A percentile compares a stretch with the other conserved stretches of the same genome.
These are phyloP conservation scores for Zizania palustris DNA, from an alignment of 202 grass and related monocot genomes.

Conservation along the genomic window DNA sequence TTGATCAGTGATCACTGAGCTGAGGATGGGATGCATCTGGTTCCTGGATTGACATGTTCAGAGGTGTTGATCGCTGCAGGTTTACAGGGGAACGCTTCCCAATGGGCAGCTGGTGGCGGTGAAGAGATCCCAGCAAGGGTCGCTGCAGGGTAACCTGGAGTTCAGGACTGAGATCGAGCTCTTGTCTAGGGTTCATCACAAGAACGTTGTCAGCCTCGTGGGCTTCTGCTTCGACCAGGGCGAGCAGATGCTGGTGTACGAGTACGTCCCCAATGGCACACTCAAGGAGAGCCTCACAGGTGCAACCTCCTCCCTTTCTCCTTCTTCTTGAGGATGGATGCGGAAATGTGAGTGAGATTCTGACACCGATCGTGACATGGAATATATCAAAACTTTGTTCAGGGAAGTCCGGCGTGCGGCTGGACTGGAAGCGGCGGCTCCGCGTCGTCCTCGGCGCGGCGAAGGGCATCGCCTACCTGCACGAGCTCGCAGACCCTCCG, in stretches of 20 bases:
- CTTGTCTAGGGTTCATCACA: constrained; percentile 78
- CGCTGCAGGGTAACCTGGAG: constrained; percentile 63
- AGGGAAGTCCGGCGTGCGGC: constrained; percentile 68
- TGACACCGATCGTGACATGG: not conserved
- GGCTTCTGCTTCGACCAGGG: constrained; percentile 78
- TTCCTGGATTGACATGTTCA: not conserved
- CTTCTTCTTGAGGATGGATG: not conserved
- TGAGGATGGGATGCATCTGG: not conserved
- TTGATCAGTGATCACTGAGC: not conserved
- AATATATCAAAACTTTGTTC: not conserved
- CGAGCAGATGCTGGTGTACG: constrained; percentile 81
- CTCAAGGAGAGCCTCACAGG: constrained; percentile 79
- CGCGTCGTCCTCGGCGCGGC: constrained; percentile 61
- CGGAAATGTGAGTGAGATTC: too few species aligned
- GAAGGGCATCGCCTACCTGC: constrained; percentile 71
- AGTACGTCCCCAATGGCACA: constrained; percentile 73
- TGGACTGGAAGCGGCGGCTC: constrained; percentile 72
- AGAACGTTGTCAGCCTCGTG: constrained; percentile 70
- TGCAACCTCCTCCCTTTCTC: constrained; percentile 29
- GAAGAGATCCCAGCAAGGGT: constrained; percentile 65
- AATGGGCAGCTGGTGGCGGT: constrained; percentile 74
- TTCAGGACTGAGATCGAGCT: constrained; percentile 80
- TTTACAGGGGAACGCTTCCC: constrained; percentile 59
- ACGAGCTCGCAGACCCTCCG: constrained; percentile 78
- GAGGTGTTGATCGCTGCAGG: constrained; percentile 40